A percentile compares a stretch with the other conserved stretches of the same genome.
These are phyloP conservation scores for Sherardia arvensis DNA, from an alignment of 257 asterid genomes.

Conservation along the genomic window DNA sequence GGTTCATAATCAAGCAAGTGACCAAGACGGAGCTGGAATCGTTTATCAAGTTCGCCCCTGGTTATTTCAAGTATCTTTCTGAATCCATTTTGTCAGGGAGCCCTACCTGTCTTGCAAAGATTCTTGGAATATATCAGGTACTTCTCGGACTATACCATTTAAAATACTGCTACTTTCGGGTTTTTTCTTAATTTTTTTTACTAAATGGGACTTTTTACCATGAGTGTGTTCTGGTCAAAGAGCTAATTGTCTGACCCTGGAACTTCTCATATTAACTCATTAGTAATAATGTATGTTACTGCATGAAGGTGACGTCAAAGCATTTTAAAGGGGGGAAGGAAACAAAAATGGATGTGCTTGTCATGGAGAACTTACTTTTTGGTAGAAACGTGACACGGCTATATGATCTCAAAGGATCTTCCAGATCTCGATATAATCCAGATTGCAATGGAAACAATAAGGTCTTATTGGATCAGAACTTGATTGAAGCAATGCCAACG, in stretches of 20 bases:
- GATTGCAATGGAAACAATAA: slow-evolving; percentile 85
- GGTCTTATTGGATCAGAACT: slow-evolving; percentile 87
- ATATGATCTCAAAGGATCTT: slow-evolving; percentile 93
- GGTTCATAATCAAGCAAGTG: slow-evolving; percentile 91
- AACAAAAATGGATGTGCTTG: slow-evolving; percentile 81
- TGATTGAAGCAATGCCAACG: slow-evolving; percentile 97
- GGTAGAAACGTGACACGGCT: slow-evolving; percentile 73
- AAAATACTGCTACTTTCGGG: too few species aligned
- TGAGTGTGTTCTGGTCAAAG: not conserved
- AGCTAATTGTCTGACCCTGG: not conserved
- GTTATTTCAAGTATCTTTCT: slow-evolving; percentile 71
- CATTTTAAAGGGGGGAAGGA: slow-evolving; percentile 90
- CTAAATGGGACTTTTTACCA: too few species aligned
- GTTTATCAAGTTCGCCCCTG: slow-evolving; percentile 85
- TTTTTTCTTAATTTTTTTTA: too few species aligned
- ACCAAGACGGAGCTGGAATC: slow-evolving; percentile 98
- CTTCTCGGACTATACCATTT: not conserved
- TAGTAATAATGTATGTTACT: slow-evolving; percentile 15
- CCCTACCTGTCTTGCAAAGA: slow-evolving; percentile 93
- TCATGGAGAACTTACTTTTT: slow-evolving; percentile 94
- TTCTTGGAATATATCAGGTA: slow-evolving; percentile 98
- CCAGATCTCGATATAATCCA: slow-evolving; percentile 82
- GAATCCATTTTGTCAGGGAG: slow-evolving; percentile 61
- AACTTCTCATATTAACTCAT: slow-evolving; percentile 2
- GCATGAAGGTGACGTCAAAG: slow-evolving; percentile 58